Percentiles rank a stretch among this genome's conserved stretches.
Conservation (phyloP, 208 protist genomes). For the Trichomonas gallinae region DNA sequence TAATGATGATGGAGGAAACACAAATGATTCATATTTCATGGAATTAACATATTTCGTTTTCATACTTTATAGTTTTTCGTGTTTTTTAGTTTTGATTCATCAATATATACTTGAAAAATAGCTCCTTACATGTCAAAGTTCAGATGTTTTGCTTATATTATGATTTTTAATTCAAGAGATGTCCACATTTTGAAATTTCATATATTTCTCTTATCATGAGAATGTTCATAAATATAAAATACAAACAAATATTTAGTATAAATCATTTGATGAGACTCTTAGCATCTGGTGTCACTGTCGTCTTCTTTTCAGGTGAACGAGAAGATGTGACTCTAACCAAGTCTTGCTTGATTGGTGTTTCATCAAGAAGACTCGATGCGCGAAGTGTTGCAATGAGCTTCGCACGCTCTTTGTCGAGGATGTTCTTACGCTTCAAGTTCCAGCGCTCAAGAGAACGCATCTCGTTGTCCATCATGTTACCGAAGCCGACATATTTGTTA, state of each 20-base stretch:
- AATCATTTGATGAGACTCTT: not conserved
- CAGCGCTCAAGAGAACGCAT: not conserved
- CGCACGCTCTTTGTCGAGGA: not conserved
- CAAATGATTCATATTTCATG: no score
- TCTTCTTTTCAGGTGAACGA: not conserved
- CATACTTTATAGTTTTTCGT: no score
- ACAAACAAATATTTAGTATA: not conserved
- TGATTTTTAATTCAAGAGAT: no score
- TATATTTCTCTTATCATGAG: no score
- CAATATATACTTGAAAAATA: no score
- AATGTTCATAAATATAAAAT: not conserved
- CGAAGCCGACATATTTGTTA: not conserved
- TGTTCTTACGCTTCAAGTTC: not conserved
- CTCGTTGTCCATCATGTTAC: not conserved
- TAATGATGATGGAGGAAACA: no score
- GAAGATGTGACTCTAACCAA: not conserved
- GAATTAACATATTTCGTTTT: no score
- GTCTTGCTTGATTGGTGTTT: not conserved
- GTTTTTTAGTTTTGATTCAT: no score
- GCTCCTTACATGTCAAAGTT: no score
- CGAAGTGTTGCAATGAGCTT: not conserved
- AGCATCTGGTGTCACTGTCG: not conserved
- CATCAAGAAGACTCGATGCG: not conserved
- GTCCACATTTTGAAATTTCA: no score
- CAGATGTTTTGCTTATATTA: no score